Evolutionary conservation across 805 yeast genomes (phyloP).

Genomic region (Dipodascus geniculatus): DNA sequence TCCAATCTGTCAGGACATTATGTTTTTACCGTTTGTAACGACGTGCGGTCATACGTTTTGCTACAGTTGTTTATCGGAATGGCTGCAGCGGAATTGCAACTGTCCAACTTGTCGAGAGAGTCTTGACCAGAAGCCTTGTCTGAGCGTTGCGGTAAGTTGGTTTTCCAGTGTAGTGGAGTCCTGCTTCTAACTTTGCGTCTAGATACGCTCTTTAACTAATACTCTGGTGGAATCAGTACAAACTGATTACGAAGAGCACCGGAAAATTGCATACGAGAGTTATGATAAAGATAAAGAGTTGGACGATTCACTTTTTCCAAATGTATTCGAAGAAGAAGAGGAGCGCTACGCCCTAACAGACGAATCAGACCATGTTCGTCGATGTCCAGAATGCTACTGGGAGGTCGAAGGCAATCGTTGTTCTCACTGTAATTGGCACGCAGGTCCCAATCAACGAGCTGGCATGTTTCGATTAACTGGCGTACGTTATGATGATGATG

Average conservation of each 20-base stretch:
- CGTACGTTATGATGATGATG: constrained; percentile 3
- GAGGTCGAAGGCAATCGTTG: constrained; percentile 51
- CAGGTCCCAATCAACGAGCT: neutral
- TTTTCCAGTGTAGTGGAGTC: constrained; percentile 4
- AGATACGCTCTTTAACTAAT: neutral
- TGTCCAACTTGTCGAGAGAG: constrained; percentile 17
- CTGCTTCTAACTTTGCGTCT: constrained; percentile 1
- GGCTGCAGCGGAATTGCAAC: constrained; percentile 18
- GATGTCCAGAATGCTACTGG: constrained; percentile 62
- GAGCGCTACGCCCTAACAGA: constrained; percentile 35
- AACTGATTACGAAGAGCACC: constrained; percentile 1
- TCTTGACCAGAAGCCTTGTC: constrained; percentile 8
- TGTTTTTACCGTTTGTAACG: constrained; percentile 44
- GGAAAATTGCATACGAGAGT: constrained; percentile 5
- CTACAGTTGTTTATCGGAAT: constrained; percentile 30
- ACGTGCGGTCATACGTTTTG: constrained; percentile 61
- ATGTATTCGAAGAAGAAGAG: constrained; percentile 30
- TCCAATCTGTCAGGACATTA: constrained; percentile 47
- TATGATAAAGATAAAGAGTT: constrained; percentile 23
- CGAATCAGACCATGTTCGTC: constrained; percentile 49
- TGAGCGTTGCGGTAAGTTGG: constrained; percentile 7
- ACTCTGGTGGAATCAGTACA: neutral
- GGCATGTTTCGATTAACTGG: neutral
- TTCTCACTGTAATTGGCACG: constrained; percentile 38
- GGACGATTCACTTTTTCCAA: constrained; percentile 31